These are phyloP conservation scores for Phytophthora foliorum DNA, from an alignment of 352 stramenopile species.

Conservation along the genomic window DNA sequence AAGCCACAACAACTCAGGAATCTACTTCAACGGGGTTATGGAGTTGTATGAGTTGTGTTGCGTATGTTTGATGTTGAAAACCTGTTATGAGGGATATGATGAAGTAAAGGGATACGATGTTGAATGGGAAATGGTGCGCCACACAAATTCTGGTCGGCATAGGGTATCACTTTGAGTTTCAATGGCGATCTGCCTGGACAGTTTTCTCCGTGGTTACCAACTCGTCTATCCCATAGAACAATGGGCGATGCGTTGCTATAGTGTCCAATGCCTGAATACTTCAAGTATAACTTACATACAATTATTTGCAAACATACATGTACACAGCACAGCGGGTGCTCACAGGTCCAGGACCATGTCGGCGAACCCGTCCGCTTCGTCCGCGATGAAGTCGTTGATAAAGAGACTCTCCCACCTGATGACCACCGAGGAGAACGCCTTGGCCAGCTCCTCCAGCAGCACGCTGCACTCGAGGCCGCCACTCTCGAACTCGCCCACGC, in stretches of 20 bases:
- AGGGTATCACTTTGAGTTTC: constrained; percentile 11
- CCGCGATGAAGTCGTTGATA: constrained; percentile 73
- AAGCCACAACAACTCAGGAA: constrained; percentile 10
- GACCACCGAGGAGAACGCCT: constrained; percentile 73
- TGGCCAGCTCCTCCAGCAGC: constrained; percentile 67
- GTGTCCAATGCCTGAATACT: neutral
- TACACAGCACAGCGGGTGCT: constrained; percentile 6
- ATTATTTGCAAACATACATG: constrained; percentile 15
- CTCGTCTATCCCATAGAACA: constrained; percentile 23
- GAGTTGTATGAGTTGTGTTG: neutral
- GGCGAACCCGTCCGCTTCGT: constrained; percentile 42
- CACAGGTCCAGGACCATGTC: constrained; percentile 57
- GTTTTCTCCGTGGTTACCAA: no score
- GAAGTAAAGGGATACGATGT: neutral
- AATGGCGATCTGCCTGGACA: constrained; percentile 14
- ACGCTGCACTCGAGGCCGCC: constrained; percentile 52
- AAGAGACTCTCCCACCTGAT: constrained; percentile 78
- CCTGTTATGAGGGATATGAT: neutral
- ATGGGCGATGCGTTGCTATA: neutral
- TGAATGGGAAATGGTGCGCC: constrained; percentile 1
- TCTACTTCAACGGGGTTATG: neutral
- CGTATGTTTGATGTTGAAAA: neutral
- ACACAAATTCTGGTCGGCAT: constrained; percentile 29
- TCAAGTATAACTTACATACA: constrained; percentile 40
- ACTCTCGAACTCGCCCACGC: constrained; percentile 63